Base-by-base conservation (phyloP, 805 yeast genomes). In the Wickerhamomyces silvicola region DNA sequence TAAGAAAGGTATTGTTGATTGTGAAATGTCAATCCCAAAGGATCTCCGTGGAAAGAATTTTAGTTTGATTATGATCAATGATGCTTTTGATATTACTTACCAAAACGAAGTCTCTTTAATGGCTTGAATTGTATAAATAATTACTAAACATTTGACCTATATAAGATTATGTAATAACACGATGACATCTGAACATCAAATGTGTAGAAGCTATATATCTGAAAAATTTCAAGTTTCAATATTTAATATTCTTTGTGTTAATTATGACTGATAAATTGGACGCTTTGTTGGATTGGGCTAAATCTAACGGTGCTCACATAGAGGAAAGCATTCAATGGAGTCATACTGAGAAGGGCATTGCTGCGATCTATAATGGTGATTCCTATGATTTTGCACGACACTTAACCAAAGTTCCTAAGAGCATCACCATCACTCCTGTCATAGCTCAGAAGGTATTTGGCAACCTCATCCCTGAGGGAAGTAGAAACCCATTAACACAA, bases 11-110 rank as follows among this genome's bases (percentile, higher is more conserved):
- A 38, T 43, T 9, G 38, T 58, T 4, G 30, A 36, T 8, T 67
- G 78, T 45, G 64, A 61, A 6, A 42, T 82, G 24, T 62, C 66
- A 4, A 56, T 81, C 11, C 73, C 76, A 10, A 65, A 61, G 4
- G 71, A 66, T 3, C 33, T 78, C 7, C 48, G 50, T 23, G 81
- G 81, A 0, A 46, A 49, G 19, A 56, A 59, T 3, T 56, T 78
- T 10, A 56, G 60, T 13, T 62, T 83, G 11, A 29, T 70, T 27
- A 59, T 73, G 38, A 63, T 82, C 13, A 79, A 76, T 52, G 94
- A 83, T 55, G 85, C 83, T 4, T 60, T 80, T 42, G 79, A 75
- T 37, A 55, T 83, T 17, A 42, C 49, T 12, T 79, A 78, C 43
- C 41, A 45, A 8, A 28, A 48, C 6, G 42, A 44, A 24, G 43